Conservation (phyloP, 352 stramenopile species). For the Globisporangium barbulae region DNA sequence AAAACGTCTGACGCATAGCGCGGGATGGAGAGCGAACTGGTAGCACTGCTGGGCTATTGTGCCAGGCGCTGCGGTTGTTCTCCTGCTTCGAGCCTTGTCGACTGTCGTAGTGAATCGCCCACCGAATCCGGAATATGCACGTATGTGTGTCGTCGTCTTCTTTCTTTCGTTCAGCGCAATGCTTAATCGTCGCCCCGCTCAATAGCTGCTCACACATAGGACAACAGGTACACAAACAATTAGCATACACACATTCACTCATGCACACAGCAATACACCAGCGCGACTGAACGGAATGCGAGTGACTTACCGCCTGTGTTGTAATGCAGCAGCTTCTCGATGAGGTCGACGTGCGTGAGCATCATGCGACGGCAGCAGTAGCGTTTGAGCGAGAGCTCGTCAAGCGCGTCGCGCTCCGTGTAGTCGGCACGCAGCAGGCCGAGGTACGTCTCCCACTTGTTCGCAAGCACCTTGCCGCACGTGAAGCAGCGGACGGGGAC, state of each 20-base stretch:
- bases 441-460: conserved; percentile 99
- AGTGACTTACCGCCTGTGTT: conserved; percentile 89
- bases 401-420: conserved; percentile 96
- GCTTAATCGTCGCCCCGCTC: conserved; percentile 72
- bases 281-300: background rate
- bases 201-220: conserved; percentile 46
- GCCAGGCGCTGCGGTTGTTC: background rate
- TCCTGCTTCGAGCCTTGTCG: conserved; percentile 15
- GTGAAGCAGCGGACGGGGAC: conserved; percentile 99
- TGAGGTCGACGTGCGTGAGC: conserved; percentile 99
- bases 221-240: background rate
- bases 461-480: conserved; percentile 99
- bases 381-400: conserved; percentile 97
- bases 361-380: conserved; percentile 99
- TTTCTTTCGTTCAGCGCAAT: conserved; percentile 3
- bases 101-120: conserved; percentile 14
- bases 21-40: background rate
- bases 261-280: background rate
- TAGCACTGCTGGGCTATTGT: background rate
- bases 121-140: background rate
- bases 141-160: background rate
- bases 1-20: background rate
- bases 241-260: conserved; percentile 6
- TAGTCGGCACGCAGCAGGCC: conserved; percentile 96
- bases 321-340: conserved; percentile 99